Conservation (phyloP, 1,284 basidiomycete genomes). For the Lentinula novae-zelandiae region DNA sequence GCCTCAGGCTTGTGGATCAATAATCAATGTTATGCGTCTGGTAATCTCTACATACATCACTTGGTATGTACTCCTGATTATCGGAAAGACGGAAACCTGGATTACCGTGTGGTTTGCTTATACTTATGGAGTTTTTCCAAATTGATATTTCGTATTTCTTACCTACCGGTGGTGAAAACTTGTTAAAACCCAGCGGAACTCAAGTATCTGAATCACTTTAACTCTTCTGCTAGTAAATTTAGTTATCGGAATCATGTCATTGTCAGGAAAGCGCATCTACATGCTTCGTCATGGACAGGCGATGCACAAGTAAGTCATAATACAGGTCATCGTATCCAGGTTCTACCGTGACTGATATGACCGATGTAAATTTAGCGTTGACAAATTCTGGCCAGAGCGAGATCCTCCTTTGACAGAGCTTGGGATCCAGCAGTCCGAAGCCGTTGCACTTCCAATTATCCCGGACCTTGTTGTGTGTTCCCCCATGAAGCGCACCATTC, state of each 20-base stretch:
- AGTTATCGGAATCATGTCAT: not conserved
- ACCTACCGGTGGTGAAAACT: too few relatives aligned
- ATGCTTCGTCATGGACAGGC: conserved; percentile 16
- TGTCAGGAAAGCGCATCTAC: conserved; percentile 8
- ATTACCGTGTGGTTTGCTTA: too few relatives aligned
- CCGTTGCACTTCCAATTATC: conserved; percentile 2
- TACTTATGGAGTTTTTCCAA: too few relatives aligned
- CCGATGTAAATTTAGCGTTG: conserved; percentile 8
- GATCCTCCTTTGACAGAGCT: conserved; percentile 17
- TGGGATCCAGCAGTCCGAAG: conserved; percentile 13
- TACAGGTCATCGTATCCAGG: not conserved
- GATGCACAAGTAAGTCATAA: conserved; percentile 4
- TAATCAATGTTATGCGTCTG: too few relatives aligned
- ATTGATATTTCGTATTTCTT: too few relatives aligned
- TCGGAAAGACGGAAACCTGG: too few relatives aligned
- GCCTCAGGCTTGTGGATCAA: too few relatives aligned
- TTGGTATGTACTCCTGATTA: too few relatives aligned
- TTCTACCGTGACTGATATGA: not conserved
- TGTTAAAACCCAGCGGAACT: too few relatives aligned
- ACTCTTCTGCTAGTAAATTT: too few relatives aligned
- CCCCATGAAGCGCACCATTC: conserved; percentile 17
- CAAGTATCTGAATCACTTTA: too few relatives aligned
- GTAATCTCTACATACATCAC: too few relatives aligned
- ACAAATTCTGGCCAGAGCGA: conserved; percentile 14
- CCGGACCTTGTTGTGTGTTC: conserved; percentile 18